Base-by-base conservation (phyloP, 768 basidiomycete species). In the Tylopilus sp. region DNA sequence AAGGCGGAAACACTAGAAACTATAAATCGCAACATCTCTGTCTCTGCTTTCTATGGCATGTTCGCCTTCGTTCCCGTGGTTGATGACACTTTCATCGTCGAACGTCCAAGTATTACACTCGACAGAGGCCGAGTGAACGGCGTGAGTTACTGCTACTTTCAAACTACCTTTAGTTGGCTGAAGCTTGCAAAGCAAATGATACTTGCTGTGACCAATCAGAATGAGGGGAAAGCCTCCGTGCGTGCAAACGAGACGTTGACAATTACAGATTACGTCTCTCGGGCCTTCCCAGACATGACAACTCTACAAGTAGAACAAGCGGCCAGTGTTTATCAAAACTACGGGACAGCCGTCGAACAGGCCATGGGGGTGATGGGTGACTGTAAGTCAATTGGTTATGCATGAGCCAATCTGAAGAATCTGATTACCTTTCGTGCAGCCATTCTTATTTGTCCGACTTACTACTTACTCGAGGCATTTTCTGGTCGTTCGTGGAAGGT, bases 201-300 rank as follows among this genome's bases (percentile, higher is more conserved):
- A 1, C 69, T 53, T 4, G 28, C 64, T 0, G 41, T 33, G 12
- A 22, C 40, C 8, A 54, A 31, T 40, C 20, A 42, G 7, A 60
- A 69, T 22, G 73, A 74, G 40, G 73, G 73, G 21, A 49, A 44
- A 3, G 0, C 13, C 4, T 70, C 73, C 35, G 65, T 69, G 2
- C 21, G 68, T 42, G 17, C 21, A 23, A 58, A 39, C 20, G 63
- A 39, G 62, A 71, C 58, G 31, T 51, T 40, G 50, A 43, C 52
- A 11, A 40, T 53, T 13, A 48, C 56, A 1, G 57, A 61, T n/a
- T 65, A 65, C 11, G 28, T 69, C 20, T 50, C 69, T 11, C 61
- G 71, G 10, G 62, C 79, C 6, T 80, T 76, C 61, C 77, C 79
- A 0, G 56, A 68, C 6, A 60, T 79, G 40, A 59, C 58, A 1